These are phyloP conservation scores for Fusarium keratoplasticum DNA, from an alignment of 2,329 filamentous ascomycete species.

Conservation along the genomic window DNA sequence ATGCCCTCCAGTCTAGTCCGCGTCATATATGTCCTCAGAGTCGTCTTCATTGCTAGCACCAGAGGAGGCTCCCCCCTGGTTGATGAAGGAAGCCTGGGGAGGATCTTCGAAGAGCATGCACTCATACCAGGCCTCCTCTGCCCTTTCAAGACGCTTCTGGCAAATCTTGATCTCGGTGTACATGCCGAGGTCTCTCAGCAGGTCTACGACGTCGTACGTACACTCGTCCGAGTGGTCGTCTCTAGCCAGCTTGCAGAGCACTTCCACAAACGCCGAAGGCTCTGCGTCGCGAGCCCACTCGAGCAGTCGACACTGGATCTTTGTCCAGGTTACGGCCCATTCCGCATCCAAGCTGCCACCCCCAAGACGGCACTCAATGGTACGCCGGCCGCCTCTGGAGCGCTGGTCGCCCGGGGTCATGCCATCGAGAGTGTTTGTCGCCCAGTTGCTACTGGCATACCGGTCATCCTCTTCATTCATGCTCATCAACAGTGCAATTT, in stretches of 20 bases:
- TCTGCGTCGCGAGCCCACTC: constrained; percentile 43
- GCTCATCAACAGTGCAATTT: constrained; percentile 35
- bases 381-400: background rate
- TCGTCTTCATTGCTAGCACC: background rate
- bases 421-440: constrained; percentile 20
- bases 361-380: constrained; percentile 54
- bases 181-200: constrained; percentile 50
- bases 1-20: no score
- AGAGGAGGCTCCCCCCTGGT: no score
- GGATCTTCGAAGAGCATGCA: constrained; percentile 24
- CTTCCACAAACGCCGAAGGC: constrained; percentile 46
- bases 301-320: constrained; percentile 48
- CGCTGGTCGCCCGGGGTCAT: background rate
- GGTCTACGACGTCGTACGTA: constrained; percentile 51
- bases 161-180: constrained; percentile 45
- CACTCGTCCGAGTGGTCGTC: constrained; percentile 8
- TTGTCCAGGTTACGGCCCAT: constrained; percentile 50
- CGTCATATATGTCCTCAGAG: background rate
- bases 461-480: constrained; percentile 16
- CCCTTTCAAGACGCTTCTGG: constrained; percentile 38
- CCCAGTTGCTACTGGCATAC: constrained; percentile 39
- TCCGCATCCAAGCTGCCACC: constrained; percentile 48
- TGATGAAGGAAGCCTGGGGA: no score
- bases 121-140: constrained; percentile 42
- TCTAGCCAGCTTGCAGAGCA: constrained; percentile 40